phyloP scores from a whole-genome alignment of 208 protist genomes.

The Trypanosoma boissoni region DNA sequence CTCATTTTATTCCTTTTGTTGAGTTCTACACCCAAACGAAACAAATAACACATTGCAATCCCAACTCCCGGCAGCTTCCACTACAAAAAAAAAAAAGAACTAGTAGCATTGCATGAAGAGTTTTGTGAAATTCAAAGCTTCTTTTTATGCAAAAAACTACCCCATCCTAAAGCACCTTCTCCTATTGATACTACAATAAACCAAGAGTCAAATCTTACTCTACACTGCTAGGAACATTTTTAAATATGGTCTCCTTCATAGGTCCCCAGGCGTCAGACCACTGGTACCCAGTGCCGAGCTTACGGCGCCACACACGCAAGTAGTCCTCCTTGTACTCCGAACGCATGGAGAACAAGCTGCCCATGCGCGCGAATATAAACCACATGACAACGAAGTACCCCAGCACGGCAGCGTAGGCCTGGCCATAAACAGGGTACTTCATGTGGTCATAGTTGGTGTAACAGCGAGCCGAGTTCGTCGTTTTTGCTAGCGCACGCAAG shows the following conservation, averaged over 20 bases:
- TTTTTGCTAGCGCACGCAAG: conserved; percentile 28
- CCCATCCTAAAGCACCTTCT: too few species aligned
- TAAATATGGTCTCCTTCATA: conserved; percentile 74
- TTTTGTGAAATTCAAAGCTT: too few species aligned
- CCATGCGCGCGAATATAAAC: conserved; percentile 62
- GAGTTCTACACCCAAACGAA: too few species aligned
- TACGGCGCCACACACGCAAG: conserved; percentile 81
- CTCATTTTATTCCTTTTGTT: too few species aligned
- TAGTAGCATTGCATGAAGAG: too few species aligned
- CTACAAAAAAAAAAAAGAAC: too few species aligned
- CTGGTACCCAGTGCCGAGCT: conserved; percentile 86
- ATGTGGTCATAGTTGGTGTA: conserved; percentile 84
- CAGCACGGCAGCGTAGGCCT: conserved; percentile 33
- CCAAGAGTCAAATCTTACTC: conserved; percentile 30
- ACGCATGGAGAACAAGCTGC: conserved; percentile 37
- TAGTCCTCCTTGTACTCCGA: conserved; percentile 78
- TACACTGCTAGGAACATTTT: conserved; percentile 74
- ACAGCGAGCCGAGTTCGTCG: conserved; percentile 30
- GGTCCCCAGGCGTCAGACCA: conserved; percentile 86
- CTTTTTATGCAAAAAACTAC: too few species aligned
- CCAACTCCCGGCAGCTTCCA: too few species aligned
- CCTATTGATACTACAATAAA: too few species aligned
- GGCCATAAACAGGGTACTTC: conserved; percentile 72
- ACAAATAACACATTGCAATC: too few species aligned
- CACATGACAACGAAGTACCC: conserved; percentile 81